Conservation (phyloP, 352 stramenopile species). For the Pythium graminicola region DNA sequence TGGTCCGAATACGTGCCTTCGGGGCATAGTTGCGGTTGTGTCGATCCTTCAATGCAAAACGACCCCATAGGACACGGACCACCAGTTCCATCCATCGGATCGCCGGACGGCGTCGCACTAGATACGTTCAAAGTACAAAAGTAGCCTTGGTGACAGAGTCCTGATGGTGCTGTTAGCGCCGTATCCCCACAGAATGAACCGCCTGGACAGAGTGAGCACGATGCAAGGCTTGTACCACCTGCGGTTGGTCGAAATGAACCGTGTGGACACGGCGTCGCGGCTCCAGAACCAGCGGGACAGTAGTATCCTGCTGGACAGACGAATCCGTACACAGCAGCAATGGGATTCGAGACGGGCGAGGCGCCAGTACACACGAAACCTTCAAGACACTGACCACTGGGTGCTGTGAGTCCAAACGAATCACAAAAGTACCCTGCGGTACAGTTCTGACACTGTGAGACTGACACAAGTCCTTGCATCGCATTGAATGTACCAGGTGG, state of each 20-base stretch:
- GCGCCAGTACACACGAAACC: conserved; percentile 52
- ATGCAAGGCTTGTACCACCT: conserved; percentile 42
- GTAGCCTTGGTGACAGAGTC: conserved; percentile 67
- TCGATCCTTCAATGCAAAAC: conserved; percentile 75
- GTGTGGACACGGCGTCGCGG: conserved; percentile 45
- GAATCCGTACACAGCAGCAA: conserved; percentile 38
- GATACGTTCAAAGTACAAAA: conserved; percentile 64
- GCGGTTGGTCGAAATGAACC: conserved; percentile 46
- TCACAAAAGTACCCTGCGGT: conserved; percentile 85
- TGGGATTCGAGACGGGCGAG: conserved; percentile 55
- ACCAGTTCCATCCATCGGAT: neutral
- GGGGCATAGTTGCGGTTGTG: conserved; percentile 48
- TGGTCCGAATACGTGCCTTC: conserved; percentile 55
- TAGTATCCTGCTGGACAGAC: conserved; percentile 67
- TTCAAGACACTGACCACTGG: conserved; percentile 53
- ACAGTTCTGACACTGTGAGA: conserved; percentile 76
- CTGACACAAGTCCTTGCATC: conserved; percentile 48
- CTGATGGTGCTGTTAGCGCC: conserved; percentile 39
- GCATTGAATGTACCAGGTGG: conserved; percentile 50
- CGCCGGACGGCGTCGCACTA: conserved; percentile 40
- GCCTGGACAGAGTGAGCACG: conserved; percentile 64
- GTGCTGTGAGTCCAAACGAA: conserved; percentile 49
- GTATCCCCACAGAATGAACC: conserved; percentile 47
- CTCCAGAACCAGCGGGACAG: conserved; percentile 55
- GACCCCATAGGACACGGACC: conserved; percentile 55